A percentile compares a stretch with the other conserved stretches of the same genome.
These are phyloP conservation scores for Leishmania arabica DNA, from an alignment of 208 protist species.

Conservation along the genomic window DNA sequence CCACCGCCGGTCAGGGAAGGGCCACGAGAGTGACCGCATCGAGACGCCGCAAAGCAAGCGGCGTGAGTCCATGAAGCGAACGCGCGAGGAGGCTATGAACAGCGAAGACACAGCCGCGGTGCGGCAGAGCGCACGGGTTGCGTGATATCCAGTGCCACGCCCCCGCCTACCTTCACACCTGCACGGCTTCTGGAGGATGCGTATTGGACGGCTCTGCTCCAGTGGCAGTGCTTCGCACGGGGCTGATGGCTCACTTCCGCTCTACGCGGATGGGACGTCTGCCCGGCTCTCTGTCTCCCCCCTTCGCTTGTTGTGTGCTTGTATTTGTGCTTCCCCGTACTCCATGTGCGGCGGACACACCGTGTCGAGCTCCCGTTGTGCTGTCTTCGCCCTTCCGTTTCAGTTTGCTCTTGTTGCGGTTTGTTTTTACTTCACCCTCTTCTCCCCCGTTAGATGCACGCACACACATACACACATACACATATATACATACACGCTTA, in stretches of 20 bases:
- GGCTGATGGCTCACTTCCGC: neutral
- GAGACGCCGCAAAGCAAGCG: conserved; percentile 5
- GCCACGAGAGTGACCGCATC: neutral
- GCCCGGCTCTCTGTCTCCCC: neutral
- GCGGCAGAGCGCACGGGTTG: conserved; percentile 5
- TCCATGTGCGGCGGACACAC: neutral
- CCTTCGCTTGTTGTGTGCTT: neutral
- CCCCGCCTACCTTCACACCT: too few relatives aligned
- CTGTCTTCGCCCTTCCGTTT: neutral
- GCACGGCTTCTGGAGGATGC: neutral
- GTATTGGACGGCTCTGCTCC: neutral
- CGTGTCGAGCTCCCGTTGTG: neutral
- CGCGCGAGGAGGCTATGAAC: conserved; percentile 20
- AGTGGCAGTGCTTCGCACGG: neutral
- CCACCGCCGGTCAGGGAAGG: neutral
- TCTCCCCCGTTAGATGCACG: neutral
- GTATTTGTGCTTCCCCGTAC: neutral
- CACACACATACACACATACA: neutral
- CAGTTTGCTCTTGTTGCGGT: too few relatives aligned
- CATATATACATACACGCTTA: neutral
- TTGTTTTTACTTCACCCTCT: neutral
- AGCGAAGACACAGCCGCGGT: neutral
- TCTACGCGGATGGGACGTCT: neutral
- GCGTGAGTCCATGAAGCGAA: conserved; percentile 31
- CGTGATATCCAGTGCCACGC: neutral